A percentile compares a stretch with the other conserved stretches of the same genome.
phyloP scores from a whole-genome alignment of 2,329 filamentous ascomycete genomes.

The Hypoxylon sp. region DNA sequence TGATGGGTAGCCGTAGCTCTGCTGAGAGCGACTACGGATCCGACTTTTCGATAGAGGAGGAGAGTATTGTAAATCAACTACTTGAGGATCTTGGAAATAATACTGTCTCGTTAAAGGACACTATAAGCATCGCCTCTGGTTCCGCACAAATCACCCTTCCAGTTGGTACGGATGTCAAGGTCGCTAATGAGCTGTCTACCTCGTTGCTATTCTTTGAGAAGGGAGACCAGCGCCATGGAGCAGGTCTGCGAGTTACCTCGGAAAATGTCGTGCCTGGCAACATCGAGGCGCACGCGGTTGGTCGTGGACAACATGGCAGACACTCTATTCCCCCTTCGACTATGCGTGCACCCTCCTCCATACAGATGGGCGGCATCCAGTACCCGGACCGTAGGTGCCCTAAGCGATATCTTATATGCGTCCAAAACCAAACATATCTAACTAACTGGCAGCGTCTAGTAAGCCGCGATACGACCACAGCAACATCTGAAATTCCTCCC shows the following conservation, averaged over 20 bases:
- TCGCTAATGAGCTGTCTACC: conserved; percentile 3
- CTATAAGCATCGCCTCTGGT: conserved; percentile 4
- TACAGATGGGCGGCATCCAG: conserved; percentile 50
- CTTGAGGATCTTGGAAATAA: conserved; percentile 39
- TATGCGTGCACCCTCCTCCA: conserved; percentile 1
- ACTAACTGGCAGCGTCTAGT: conserved; percentile 75
- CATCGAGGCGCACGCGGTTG: conserved; percentile 14
- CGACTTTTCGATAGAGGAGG: conserved; percentile 51
- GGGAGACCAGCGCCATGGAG: conserved; percentile 12
- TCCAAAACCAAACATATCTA: conserved; percentile 58
- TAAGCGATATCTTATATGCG: neutral
- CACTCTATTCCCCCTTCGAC: neutral
- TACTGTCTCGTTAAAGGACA: neutral
- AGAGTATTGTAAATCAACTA: conserved; percentile 48
- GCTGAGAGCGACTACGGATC: conserved; percentile 52
- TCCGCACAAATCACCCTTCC: neutral
- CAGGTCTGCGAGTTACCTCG: neutral
- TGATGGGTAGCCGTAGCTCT: conserved; percentile 18
- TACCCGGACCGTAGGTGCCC: conserved; percentile 67
- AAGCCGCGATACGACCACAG: conserved; percentile 58
- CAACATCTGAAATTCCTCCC: conserved; percentile 36
- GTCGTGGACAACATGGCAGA: neutral
- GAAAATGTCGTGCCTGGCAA: conserved; percentile 3
- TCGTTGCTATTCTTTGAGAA: neutral
- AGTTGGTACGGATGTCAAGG: neutral